A percentile compares a stretch with the other conserved stretches of the same genome.
Conservation (phyloP, 2,329 filamentous ascomycete species). For the Neofusicoccum parvum region DNA sequence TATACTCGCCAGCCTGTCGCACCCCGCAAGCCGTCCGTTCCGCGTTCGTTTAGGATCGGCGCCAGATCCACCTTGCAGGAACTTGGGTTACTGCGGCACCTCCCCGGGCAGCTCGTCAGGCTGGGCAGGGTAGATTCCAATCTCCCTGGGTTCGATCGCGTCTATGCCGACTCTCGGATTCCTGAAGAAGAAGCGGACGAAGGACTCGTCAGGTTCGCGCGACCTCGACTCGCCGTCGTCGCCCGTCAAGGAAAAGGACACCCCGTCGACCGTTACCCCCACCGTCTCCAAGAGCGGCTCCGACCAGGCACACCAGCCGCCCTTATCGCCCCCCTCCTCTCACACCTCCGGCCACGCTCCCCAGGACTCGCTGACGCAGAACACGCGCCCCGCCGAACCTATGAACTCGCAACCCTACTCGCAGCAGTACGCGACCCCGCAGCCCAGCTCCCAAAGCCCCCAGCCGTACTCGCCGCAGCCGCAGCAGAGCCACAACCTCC, state of each 20-base stretch:
- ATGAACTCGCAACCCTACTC: slow-evolving; percentile 42
- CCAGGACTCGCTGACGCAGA: slow-evolving; percentile 21
- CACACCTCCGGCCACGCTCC: slow-evolving; percentile 28
- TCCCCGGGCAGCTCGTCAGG: slow-evolving; percentile 23
- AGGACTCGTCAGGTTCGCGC: slow-evolving; percentile 68
- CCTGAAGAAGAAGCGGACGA: slow-evolving; percentile 98
- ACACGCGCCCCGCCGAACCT: slow-evolving; percentile 34
- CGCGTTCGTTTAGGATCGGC: slow-evolving; percentile 19
- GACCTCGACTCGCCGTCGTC: slow-evolving; percentile 68
- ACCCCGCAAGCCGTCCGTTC: slow-evolving; percentile 19
- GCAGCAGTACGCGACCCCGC: slow-evolving; percentile 35
- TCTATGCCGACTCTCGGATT: slow-evolving; percentile 93
- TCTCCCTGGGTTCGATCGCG: slow-evolving; percentile 27
- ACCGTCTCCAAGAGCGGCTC: slow-evolving; percentile 35
- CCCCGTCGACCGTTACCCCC: slow-evolving; percentile 33
- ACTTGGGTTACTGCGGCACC: slow-evolving; percentile 19
- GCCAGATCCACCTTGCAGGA: slow-evolving; percentile 23
- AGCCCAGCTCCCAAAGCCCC: slow-evolving; percentile 27
- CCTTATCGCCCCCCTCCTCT: slow-evolving; percentile 13
- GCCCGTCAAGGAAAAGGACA: slow-evolving; percentile 62
- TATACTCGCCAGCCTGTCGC: slow-evolving; percentile 16
- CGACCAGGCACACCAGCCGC: slow-evolving; percentile 29
- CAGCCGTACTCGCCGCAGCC: slow-evolving; percentile 16
- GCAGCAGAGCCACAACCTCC: slow-evolving; percentile 64
- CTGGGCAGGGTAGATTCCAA: slow-evolving; percentile 32